Evolutionary conservation across 108 stramenopile genomes (phyloP), one percentile per base, ranked within the genome.

Genomic region (Cyclostephanos tholiformis): DNA sequence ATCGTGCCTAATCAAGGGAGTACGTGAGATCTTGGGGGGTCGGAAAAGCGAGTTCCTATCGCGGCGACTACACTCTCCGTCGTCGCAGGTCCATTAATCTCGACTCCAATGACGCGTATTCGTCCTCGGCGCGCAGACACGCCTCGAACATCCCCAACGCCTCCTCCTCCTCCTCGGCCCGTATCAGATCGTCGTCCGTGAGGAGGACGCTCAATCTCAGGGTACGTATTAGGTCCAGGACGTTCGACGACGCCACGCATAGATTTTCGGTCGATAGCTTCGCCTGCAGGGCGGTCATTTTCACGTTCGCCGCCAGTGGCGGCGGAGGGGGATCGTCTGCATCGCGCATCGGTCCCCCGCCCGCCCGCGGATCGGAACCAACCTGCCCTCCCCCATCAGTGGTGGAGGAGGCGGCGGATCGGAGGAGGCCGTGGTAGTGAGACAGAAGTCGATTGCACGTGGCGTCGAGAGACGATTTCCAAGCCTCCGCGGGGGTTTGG

Each of bases 381-480:
- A 82, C 74, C 46, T 70, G 65, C 6, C 35, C 75, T 49, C 59
- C 63, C 74, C 67, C 65, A n/a, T 44, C 84, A 84, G 35, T 85
- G 71, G 12, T 32, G 3, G 57, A 59, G 57, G 89, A 89, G 25
- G 91, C 82, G 11, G 90, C 91, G 26, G 94, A 82, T 20, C 88
- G 71, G 11, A 95, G 64, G n/a, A 95, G 67, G 49, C 86, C 88
- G 26, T 87, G 74, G 68, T 95, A 95, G 57, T 95, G 91, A 1
- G 88, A 91, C 52, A 89, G 87, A 7, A 95, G 69, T 23, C 94
- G 87, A 81, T 95, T 95, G 88, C 87, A 86, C 0, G 90, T 92
- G 20, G 91, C 89, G 66, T 91, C 92, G 52, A 95, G 82, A 8
- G 80, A 77, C 46, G 88, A 69, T 62, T 82, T 71, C 94, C 94